phyloP scores from a whole-genome alignment of 768 basidiomycete genomes.

The Amanita jacksonii region DNA sequence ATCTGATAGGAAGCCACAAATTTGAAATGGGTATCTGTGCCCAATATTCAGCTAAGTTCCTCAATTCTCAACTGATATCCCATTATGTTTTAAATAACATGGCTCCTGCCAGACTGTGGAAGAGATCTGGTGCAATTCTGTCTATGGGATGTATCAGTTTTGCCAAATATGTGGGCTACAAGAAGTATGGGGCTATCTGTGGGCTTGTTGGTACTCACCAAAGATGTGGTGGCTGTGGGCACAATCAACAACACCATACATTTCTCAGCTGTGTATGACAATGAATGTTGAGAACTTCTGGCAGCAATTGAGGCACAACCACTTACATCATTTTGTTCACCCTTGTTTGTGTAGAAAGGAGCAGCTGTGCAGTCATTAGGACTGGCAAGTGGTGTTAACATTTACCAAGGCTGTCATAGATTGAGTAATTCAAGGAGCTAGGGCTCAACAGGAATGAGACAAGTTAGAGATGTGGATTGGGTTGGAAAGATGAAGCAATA shows the following conservation, averaged over 20 bases:
- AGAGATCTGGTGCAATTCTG: conserved; percentile 18
- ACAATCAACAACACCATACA: conserved; percentile 14
- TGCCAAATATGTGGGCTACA: conserved; percentile 19
- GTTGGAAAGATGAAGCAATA: too few relatives aligned
- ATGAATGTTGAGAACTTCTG: conserved; percentile 25
- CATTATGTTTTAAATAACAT: conserved; percentile 15
- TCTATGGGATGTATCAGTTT: conserved; percentile 25
- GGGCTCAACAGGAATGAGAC: too few relatives aligned
- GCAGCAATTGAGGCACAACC: conserved; percentile 21
- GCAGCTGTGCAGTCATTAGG: too few relatives aligned
- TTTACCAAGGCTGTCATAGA: too few relatives aligned
- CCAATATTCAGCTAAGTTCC: too few relatives aligned
- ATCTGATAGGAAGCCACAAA: too few relatives aligned
- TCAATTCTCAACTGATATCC: too few relatives aligned
- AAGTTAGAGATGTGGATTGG: too few relatives aligned
- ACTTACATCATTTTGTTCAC: conserved; percentile 15
- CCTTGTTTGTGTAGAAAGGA: too few relatives aligned
- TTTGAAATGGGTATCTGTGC: too few relatives aligned
- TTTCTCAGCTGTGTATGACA: conserved; percentile 19
- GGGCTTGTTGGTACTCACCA: conserved; percentile 25
- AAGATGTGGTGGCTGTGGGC: conserved; percentile 25
- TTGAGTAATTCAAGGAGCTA: too few relatives aligned
- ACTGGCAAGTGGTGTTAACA: too few relatives aligned
- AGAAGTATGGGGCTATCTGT: conserved; percentile 28
- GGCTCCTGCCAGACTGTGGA: conserved; percentile 9